A percentile compares a stretch with the other conserved stretches of the same genome.
phyloP scores from a whole-genome alignment of 2,329 filamentous ascomycete genomes.

The Tolypocladium nubicola region DNA sequence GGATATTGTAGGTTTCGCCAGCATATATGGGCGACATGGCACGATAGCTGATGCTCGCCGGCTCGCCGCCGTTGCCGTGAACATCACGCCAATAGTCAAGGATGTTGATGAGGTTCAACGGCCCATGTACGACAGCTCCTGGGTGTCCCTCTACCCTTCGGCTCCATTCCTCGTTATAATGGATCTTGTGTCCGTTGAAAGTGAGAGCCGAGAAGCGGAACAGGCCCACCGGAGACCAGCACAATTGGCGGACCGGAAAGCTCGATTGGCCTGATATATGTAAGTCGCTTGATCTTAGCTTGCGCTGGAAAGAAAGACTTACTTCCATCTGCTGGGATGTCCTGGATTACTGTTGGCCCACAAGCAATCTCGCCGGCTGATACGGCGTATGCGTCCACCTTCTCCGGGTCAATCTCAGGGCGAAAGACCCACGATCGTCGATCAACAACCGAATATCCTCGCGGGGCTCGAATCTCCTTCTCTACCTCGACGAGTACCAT shows the following conservation, averaged over 20 bases:
- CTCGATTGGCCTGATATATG: constrained; percentile 5
- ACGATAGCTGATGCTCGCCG: constrained; percentile 46
- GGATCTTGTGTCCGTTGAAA: constrained; percentile 79
- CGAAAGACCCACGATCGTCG: constrained; percentile 40
- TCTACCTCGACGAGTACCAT: constrained; percentile 57
- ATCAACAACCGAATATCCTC: constrained; percentile 43
- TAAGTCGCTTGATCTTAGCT: neutral
- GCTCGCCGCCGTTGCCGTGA: constrained; percentile 16
- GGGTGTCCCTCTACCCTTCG: constrained; percentile 57
- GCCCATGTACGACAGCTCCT: constrained; percentile 68
- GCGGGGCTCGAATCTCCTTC: constrained; percentile 44
- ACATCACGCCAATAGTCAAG: constrained; percentile 56
- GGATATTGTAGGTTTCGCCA: constrained; percentile 52
- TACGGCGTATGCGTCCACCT: constrained; percentile 8
- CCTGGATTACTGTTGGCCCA: constrained; percentile 14
- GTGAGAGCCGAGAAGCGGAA: constrained; percentile 80
- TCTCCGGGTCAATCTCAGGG: constrained; percentile 17
- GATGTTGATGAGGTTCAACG: constrained; percentile 63
- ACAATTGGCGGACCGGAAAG: constrained; percentile 18
- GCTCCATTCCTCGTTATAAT: constrained; percentile 62
- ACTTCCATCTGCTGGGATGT: constrained; percentile 10
- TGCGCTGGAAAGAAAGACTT: neutral
- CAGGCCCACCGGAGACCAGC: constrained; percentile 41
- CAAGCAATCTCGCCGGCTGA: constrained; percentile 7
- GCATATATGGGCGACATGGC: constrained; percentile 63